Evolutionary conservation across 2,329 filamentous ascomycete genomes (phyloP).

Genomic region (Lasiodiplodia citricola): DNA sequence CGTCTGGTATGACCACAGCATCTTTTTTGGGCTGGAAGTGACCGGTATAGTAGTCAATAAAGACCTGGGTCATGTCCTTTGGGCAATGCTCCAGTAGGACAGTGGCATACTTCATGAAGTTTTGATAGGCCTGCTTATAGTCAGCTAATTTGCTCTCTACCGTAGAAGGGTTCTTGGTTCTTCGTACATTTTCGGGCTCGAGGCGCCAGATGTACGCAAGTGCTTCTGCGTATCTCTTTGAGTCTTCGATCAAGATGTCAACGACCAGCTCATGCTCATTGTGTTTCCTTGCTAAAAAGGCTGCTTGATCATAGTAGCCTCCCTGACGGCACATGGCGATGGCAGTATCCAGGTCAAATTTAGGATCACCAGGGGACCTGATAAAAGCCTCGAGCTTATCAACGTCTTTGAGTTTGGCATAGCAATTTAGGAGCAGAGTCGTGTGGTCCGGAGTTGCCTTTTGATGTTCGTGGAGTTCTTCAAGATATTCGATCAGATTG

Average conservation of each 20-base stretch:
- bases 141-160: constrained; percentile 2
- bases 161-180: neutral
- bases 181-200: constrained; percentile 73
- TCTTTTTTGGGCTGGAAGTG: constrained; percentile 77
- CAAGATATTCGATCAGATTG: constrained; percentile 95
- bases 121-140: constrained; percentile 72
- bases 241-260: constrained; percentile 94
- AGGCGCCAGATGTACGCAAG: constrained; percentile 90
- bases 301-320: constrained; percentile 95
- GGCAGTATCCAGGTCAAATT: constrained; percentile 95
- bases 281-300: constrained; percentile 92
- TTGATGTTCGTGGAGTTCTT: constrained; percentile 92
- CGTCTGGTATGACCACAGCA: constrained; percentile 56
- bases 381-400: constrained; percentile 97
- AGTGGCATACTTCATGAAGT: constrained; percentile 92
- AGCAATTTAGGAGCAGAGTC: constrained; percentile 92
- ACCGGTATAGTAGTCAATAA: constrained; percentile 94
- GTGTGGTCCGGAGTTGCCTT: constrained; percentile 95
- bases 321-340: constrained; percentile 98
- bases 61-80: constrained; percentile 79
- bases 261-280: constrained; percentile 92
- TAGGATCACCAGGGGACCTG: constrained; percentile 90
- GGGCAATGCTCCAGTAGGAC: constrained; percentile 89
- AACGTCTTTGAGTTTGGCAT: constrained; percentile 96
- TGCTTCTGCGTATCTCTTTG: constrained; percentile 86